Base-by-base conservation (phyloP, 768 basidiomycete genomes). In the Xerocomus potaroensis region DNA sequence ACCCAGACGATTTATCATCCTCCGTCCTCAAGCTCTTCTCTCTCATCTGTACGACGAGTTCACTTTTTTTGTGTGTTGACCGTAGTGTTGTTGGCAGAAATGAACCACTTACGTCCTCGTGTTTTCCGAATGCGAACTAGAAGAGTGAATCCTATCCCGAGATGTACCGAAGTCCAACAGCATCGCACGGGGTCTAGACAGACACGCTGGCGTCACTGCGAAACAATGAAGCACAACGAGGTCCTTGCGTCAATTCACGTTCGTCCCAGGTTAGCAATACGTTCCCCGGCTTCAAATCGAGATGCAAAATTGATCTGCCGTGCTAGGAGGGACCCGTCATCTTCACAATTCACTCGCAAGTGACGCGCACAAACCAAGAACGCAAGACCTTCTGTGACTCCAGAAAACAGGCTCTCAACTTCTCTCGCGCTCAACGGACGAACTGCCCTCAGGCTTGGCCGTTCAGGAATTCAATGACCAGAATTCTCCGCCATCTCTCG, bases 81-180 rank as follows among this genome's bases (percentile, higher is more conserved):
- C n/a, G n/a, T n/a, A n/a, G n/a, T n/a, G n/a, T n/a, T n/a, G n/a
- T n/a, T n/a, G n/a, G n/a, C n/a, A n/a, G n/a, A n/a, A n/a, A n/a
- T n/a, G n/a, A 45, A 29, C n/a, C 3, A 76, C 87, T 61, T 57
- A 89, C 80, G 94, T 97, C 59, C 94, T 94, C 8, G 94, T 96
- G 58, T 93, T 91, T n/a, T 94, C 94, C 3, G 89, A 87, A 19
- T 93, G 78, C 14, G 74, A 68, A 11, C 80, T 69, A 15, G 79
- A 73, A 6, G 81, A 76, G 40, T 82, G 77, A 15, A 94, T 72
- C 87, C 91, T 91, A 58, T 95, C 92, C 40, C 90, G 83, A 21
- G 90, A 92, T 1, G 93, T 95, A 15, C 94, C 94, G 65, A 97
- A 97, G 58, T 97, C 94, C 2, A 90, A 91, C 15, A 97, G 72